Conservation (phyloP, 2,329 filamentous ascomycete species). For the Ophiostoma angusticollis region DNA sequence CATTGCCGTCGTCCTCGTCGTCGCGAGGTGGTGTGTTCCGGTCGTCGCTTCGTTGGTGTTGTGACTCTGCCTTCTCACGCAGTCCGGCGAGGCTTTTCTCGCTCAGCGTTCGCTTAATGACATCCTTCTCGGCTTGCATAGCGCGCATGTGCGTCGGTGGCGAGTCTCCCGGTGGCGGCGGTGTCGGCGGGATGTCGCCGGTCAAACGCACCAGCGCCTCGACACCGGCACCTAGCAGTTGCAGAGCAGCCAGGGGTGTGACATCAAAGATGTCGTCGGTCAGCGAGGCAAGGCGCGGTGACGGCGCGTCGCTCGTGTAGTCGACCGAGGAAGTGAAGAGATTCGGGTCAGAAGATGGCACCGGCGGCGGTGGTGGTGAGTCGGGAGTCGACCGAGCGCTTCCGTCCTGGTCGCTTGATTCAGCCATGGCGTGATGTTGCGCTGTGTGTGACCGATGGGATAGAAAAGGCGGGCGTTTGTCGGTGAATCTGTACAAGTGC, state of each 20-base stretch:
- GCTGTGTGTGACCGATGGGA: no score
- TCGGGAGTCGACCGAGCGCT: neutral
- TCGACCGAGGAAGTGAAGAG: conserved; percentile 13
- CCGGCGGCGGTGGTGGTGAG: conserved; percentile 28
- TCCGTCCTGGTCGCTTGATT: neutral
- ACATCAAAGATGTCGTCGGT: conserved; percentile 60
- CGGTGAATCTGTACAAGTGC: no score
- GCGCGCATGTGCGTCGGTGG: conserved; percentile 49
- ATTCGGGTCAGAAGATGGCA: conserved; percentile 27
- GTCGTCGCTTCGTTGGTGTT: neutral
- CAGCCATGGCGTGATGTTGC: conserved; percentile 6
- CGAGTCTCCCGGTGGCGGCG: conserved; percentile 49
- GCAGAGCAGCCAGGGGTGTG: conserved; percentile 60
- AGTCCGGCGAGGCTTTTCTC: conserved; percentile 38
- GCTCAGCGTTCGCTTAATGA: conserved; percentile 44
- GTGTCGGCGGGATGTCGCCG: conserved; percentile 71
- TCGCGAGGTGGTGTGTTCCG: conserved; percentile 8
- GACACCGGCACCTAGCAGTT: conserved; percentile 59
- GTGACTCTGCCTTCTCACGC: conserved; percentile 24
- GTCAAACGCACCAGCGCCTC: conserved; percentile 60
- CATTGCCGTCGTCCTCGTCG: conserved; percentile 4
- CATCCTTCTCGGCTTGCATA: conserved; percentile 50
- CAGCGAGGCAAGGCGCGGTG: conserved; percentile 15
- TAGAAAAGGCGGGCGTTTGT: no score
- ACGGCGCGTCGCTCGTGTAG: conserved; percentile 5